phyloP scores from a whole-genome alignment of 768 basidiomycete genomes.

The Tricholoma matsutake region DNA sequence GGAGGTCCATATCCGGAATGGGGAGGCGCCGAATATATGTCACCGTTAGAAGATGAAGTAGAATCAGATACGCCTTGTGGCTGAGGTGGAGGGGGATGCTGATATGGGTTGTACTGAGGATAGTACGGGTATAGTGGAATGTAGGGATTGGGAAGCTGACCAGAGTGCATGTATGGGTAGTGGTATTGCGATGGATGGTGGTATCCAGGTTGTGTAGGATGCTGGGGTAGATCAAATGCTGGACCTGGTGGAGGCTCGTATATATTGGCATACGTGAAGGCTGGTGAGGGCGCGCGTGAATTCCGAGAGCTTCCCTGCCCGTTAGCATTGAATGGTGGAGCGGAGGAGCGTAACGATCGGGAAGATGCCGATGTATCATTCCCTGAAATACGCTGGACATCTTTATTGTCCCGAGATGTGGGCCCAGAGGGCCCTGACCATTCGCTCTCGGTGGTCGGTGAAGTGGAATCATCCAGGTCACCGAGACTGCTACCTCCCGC shows the following conservation, averaged over 20 bases:
- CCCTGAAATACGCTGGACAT: slow-evolving; percentile 42
- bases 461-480: slow-evolving; percentile 66
- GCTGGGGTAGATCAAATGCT: slow-evolving; percentile 49
- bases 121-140: slow-evolving; percentile 43
- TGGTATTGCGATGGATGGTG: slow-evolving; percentile 45
- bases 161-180: slow-evolving; percentile 48
- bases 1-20: slow-evolving; percentile 30
- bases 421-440: slow-evolving; percentile 59
- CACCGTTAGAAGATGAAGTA: slow-evolving; percentile 26
- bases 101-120: slow-evolving; percentile 35
- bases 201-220: slow-evolving; percentile 39
- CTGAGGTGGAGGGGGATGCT: slow-evolving; percentile 29
- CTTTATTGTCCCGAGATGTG: slow-evolving; percentile 53
- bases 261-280: slow-evolving; percentile 69
- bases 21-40: slow-evolving; percentile 25
- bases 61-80: slow-evolving; percentile 33
- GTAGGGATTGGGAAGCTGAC: slow-evolving; percentile 37
- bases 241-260: slow-evolving; percentile 58
- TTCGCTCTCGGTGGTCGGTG: slow-evolving; percentile 78
- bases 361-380: slow-evolving; percentile 54
- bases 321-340: slow-evolving; percentile 45
- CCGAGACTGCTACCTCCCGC: slow-evolving; percentile 58
- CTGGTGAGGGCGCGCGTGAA: slow-evolving; percentile 73
- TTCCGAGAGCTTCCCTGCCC: slow-evolving; percentile 63
- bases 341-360: slow-evolving; percentile 55